These are phyloP conservation scores for Suillus alpinus DNA, from an alignment of 768 basidiomycete genomes.

Conservation along the genomic window DNA sequence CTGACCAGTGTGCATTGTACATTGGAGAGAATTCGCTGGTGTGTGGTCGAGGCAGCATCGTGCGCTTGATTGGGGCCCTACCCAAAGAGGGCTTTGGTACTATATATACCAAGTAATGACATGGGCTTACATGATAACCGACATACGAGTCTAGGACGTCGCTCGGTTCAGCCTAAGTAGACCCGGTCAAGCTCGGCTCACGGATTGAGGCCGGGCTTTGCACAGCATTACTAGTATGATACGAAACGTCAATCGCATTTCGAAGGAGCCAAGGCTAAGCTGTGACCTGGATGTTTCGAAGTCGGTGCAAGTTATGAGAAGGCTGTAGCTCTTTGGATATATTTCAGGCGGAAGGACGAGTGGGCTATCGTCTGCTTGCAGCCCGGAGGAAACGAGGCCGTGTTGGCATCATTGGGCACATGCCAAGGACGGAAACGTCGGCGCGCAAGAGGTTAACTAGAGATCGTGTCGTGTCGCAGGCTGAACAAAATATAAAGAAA, in stretches of 20 bases:
- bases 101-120: not conserved
- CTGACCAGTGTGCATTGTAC: slow-evolving; percentile 12
- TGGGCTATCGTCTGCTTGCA: not conserved
- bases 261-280: not conserved
- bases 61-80: not conserved
- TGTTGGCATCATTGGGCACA: not conserved
- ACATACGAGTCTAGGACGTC: not conserved
- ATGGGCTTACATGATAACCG: not conserved
- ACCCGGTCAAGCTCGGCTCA: not conserved
- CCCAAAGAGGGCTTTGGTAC: too few species aligned
- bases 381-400: not conserved
- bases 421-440: too few species aligned
- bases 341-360: not conserved
- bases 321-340: not conserved
- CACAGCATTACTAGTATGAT: not conserved
- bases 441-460: not conserved
- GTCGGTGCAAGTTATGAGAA: not conserved
- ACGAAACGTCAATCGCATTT: not conserved
- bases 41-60: slow-evolving; percentile 15
- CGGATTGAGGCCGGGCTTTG: not conserved
- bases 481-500: not conserved
- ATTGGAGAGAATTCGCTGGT: slow-evolving; percentile 25
- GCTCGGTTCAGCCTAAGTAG: not conserved
- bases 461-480: not conserved
- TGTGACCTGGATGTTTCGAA: not conserved